Conservation (phyloP, 1,139 yeast species). For the Blastobotrys niveus region DNA sequence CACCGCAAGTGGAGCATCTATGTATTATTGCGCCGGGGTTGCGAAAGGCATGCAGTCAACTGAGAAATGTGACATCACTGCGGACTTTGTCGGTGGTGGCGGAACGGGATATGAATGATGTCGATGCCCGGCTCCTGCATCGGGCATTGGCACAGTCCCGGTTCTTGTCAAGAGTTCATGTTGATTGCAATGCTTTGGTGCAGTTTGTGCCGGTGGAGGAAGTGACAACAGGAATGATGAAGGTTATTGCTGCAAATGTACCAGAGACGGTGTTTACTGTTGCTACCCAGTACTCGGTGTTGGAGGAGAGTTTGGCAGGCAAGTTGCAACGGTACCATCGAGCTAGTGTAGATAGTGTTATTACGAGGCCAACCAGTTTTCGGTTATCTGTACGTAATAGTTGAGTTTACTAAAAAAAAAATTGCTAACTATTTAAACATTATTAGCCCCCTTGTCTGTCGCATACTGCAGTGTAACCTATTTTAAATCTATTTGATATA, state of each 20-base stretch:
- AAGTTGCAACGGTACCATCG: neutral
- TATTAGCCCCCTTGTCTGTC: too few relatives aligned
- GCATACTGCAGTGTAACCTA: too few relatives aligned
- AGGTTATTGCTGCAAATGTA: neutral
- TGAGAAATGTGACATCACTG: neutral
- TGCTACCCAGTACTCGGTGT: neutral
- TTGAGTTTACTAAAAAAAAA: too few relatives aligned
- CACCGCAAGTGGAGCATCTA: constrained; percentile 3
- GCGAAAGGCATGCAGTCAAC: neutral
- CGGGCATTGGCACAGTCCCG: neutral
- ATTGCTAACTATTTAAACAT: too few relatives aligned
- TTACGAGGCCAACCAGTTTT: neutral
- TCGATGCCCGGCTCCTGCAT: neutral
- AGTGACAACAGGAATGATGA: neutral
- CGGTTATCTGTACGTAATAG: too few relatives aligned
- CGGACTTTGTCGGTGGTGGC: neutral
- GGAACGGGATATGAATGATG: neutral
- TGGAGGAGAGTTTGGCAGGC: neutral
- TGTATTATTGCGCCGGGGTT: neutral
- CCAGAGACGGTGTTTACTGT: constrained; percentile 5
- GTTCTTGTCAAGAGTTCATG: neutral
- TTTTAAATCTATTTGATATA: too few relatives aligned
- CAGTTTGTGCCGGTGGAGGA: constrained; percentile 1
- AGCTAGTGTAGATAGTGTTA: neutral
- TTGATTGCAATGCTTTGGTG: constrained; percentile 1